Percentiles rank a stretch among this genome's conserved stretches.
Conservation (phyloP, 2,329 filamentous ascomycete genomes). For the Tolypocladium pustulatum region DNA sequence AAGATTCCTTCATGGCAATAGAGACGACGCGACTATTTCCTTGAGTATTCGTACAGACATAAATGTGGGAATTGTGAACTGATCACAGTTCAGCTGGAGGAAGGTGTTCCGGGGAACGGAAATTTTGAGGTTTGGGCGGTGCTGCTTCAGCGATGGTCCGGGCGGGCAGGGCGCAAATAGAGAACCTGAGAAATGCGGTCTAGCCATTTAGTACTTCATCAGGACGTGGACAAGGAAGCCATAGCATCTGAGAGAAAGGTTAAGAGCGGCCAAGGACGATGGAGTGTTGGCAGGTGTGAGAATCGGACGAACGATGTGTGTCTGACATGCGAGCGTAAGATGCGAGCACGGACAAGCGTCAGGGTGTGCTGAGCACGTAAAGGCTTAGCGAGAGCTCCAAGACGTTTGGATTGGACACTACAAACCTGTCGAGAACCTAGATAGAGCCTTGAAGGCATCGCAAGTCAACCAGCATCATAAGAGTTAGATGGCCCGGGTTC, state of each 20-base stretch:
- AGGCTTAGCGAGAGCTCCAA: background rate
- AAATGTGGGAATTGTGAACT: background rate
- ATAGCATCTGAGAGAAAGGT: constrained; percentile 4
- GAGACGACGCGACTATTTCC: background rate
- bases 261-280: constrained; percentile 1
- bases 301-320: constrained; percentile 4
- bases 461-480: constrained; percentile 38
- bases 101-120: background rate
- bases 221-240: constrained; percentile 3
- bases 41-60: constrained; percentile 1
- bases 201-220: constrained; percentile 6
- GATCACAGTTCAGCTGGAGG: background rate
- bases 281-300: constrained; percentile 1
- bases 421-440: constrained; percentile 36
- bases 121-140: background rate
- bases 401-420: constrained; percentile 8
- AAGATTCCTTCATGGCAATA: background rate
- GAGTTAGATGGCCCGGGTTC: constrained; percentile 65
- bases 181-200: constrained; percentile 5
- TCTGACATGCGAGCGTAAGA: background rate
- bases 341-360: constrained; percentile 1
- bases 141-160: background rate
- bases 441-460: constrained; percentile 25
- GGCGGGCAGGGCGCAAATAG: background rate
- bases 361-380: background rate